These are phyloP conservation scores for Mortierella sp. DNA, from an alignment of 371 early-diverging fungal species.

Conservation along the genomic window DNA sequence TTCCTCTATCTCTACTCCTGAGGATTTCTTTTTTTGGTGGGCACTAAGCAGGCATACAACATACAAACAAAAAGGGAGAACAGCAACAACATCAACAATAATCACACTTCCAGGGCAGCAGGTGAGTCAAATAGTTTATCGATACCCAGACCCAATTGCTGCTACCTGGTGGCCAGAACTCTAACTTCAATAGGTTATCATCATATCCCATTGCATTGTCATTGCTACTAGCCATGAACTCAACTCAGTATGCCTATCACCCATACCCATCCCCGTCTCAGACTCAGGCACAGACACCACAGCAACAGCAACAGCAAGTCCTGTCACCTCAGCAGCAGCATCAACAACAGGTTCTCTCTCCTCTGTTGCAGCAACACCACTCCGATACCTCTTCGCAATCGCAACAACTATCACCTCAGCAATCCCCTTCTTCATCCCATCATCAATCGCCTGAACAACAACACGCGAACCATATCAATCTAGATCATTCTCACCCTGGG, in stretches of 20 bases:
- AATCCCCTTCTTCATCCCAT: slow-evolving; percentile 42
- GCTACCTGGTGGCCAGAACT: background rate
- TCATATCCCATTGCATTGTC: background rate
- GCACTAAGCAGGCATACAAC: background rate
- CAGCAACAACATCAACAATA: background rate
- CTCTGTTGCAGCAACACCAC: slow-evolving; percentile 26
- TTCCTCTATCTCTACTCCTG: background rate
- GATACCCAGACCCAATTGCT: slow-evolving; percentile 2
- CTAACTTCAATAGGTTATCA: background rate
- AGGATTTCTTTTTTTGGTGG: slow-evolving; percentile 12
- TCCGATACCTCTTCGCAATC: background rate
- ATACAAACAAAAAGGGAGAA: background rate
- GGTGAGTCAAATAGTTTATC: slow-evolving; percentile 1
- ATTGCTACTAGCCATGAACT: slow-evolving; percentile 29
- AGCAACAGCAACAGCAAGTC: slow-evolving; percentile 35
- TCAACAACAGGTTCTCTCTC: slow-evolving; percentile 19
- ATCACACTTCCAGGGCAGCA: slow-evolving; percentile 5
- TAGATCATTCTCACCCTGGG: slow-evolving; percentile 15
- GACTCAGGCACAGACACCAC: slow-evolving; percentile 40
- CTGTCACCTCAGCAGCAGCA: slow-evolving; percentile 21
- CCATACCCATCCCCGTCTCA: slow-evolving; percentile 54
- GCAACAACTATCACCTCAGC: slow-evolving; percentile 42
- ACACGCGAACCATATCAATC: slow-evolving; percentile 24
- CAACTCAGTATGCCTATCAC: slow-evolving; percentile 52
- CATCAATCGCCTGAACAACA: slow-evolving; percentile 40